Conservation (phyloP, 1,284 basidiomycete genomes). For the Peniophora sp. region DNA sequence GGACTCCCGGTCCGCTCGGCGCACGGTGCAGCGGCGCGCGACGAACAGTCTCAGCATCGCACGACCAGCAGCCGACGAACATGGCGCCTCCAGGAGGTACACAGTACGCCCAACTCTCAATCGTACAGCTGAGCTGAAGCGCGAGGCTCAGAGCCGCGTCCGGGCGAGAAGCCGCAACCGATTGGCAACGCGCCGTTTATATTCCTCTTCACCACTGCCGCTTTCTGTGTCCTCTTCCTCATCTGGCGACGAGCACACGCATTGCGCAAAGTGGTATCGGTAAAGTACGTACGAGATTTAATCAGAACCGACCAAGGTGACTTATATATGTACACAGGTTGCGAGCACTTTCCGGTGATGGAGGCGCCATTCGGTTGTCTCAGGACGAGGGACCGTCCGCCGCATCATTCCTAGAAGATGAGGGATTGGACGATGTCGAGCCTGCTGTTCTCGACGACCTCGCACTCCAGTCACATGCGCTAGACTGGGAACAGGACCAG, state of each 20-base stretch:
- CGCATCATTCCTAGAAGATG: slow-evolving; percentile 55
- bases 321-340: slow-evolving; percentile 33
- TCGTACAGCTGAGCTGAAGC: neutral
- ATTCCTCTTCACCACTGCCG: slow-evolving; percentile 53
- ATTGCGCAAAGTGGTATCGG: slow-evolving; percentile 53
- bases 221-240: slow-evolving; percentile 51
- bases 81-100: neutral
- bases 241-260: slow-evolving; percentile 57
- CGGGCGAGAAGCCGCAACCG: slow-evolving; percentile 57
- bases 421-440: slow-evolving; percentile 42
- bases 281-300: slow-evolving; percentile 38
- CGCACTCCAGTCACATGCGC: neutral
- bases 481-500: neutral
- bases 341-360: slow-evolving; percentile 44
- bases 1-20: neutral
- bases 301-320: neutral
- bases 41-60: neutral
- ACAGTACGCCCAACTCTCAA: neutral
- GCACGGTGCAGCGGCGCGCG: neutral
- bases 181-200: slow-evolving; percentile 48
- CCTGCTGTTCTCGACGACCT: neutral
- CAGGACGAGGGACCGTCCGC: slow-evolving; percentile 66
- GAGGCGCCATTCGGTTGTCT: slow-evolving; percentile 61
- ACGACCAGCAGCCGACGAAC: neutral
- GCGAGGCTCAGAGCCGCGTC: slow-evolving; percentile 43